These are phyloP conservation scores for Lindgomyces ingoldianus DNA, from an alignment of 495 filamentous ascomycete genomes.

Conservation along the genomic window DNA sequence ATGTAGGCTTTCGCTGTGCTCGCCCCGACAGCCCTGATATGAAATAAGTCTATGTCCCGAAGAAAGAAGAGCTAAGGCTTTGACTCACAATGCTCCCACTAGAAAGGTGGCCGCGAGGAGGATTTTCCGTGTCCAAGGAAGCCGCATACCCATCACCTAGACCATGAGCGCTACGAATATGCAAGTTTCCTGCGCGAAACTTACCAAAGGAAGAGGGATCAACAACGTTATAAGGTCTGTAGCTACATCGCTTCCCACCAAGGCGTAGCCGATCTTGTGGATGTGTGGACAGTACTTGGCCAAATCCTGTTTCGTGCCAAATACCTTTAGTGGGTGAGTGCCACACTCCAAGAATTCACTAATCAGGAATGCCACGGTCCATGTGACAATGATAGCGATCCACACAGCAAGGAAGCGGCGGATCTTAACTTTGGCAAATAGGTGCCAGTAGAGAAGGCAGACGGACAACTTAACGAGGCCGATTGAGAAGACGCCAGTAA, in stretches of 20 bases:
- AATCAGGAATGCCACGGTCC: slow-evolving; percentile 2
- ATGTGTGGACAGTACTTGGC: not conserved
- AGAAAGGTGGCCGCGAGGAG: slow-evolving; percentile 1
- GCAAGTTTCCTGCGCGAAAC: not conserved
- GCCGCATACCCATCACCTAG: not conserved
- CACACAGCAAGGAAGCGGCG: not conserved
- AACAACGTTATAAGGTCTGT: slow-evolving; percentile 6
- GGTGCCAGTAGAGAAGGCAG: slow-evolving; percentile 9
- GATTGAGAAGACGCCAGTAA: slow-evolving; percentile 2
- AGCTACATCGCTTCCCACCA: slow-evolving; percentile 3
- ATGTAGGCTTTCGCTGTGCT: slow-evolving; percentile 7
- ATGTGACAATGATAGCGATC: slow-evolving; percentile 4
- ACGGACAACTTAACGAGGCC: slow-evolving; percentile 9
- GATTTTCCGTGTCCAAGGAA: not conserved
- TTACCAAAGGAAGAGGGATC: slow-evolving; percentile 2
- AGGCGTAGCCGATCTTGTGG: slow-evolving; percentile 1
- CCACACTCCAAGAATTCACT: slow-evolving; percentile 2
- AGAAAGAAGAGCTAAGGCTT: not conserved
- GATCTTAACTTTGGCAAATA: slow-evolving; percentile 5
- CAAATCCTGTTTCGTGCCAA: not conserved
- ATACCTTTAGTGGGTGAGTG: slow-evolving; percentile 7
- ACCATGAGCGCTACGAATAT: not conserved
- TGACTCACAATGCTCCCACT: not conserved
- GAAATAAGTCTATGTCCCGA: not conserved
- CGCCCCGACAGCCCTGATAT: not conserved